Base-by-base conservation (phyloP, 2,329 filamentous ascomycete species). In the Venturia pyrina region DNA sequence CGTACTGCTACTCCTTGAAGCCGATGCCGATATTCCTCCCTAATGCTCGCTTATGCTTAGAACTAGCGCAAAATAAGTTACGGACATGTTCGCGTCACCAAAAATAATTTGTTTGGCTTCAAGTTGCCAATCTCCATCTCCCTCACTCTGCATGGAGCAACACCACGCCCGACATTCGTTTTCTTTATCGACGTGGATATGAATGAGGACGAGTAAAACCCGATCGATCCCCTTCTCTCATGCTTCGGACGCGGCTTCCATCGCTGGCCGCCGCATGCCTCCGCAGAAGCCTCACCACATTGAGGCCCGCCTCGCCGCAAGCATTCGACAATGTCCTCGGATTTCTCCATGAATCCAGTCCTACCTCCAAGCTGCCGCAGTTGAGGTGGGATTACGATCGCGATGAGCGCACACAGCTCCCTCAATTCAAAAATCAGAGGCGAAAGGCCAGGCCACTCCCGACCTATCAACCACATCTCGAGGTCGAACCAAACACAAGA, bases 311-410 rank as follows among this genome's bases (percentile, higher is more conserved):
- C 53, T 59, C 53, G 15, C 53, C 32, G 15, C 53, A 59, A 37
- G 53, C 53, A 37, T n/a, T 34, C 19, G 32, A 37, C 53, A 10
- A 37, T 37, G 1, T 59, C 19, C 53, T 59, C 53, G 28, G 28
- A 21, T 15, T 59, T 6, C 53, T 59, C 32, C 53, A 32, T 2
- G 15, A n/a, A 5, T 6, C 19, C 10, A 32, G 32, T 19, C 28
- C 53, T n/a, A n/a, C 5, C 53, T 59, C 53, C 53, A 59, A 59
- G 53, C 32, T 59, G 28, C 53, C 53, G 15, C 19, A 17, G 4
- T 32, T 59, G 28, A 32, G 53, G n/a, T 59, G 53, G 53, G 53
- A 59, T 32, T 59, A 59, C 32, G 53, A 59, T 59, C 53, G 32
- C 53, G 28, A 59, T 21, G 53, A 37, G 8, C 28, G 19, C 28